phyloP scores from a whole-genome alignment of 1,284 basidiomycete genomes.

The Cystobasidium slooffiae region DNA sequence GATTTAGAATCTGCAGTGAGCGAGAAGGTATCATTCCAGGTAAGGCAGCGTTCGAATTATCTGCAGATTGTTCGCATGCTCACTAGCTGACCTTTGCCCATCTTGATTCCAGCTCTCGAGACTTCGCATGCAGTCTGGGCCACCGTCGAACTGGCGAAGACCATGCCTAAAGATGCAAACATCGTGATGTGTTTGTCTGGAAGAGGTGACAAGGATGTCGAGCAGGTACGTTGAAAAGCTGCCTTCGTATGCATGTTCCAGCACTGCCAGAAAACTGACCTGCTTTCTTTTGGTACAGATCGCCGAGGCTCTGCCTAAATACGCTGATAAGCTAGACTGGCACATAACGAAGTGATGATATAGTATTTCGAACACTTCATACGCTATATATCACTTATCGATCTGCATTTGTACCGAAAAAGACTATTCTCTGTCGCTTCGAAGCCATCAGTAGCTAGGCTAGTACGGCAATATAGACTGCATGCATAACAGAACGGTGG shows the following conservation, averaged over 20 bases:
- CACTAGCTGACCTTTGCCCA: neutral
- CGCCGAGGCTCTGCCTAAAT: constrained; percentile 70
- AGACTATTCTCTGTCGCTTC: too few relatives aligned
- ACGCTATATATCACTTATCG: neutral
- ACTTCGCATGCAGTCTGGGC: constrained; percentile 96
- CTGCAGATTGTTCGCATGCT: too few relatives aligned
- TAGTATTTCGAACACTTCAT: neutral
- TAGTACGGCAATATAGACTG: too few relatives aligned
- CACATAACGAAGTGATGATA: constrained; percentile 32
- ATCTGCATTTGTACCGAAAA: neutral
- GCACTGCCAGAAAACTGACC: constrained; percentile 7
- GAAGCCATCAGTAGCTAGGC: too few relatives aligned
- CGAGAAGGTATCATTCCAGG: constrained; percentile 96
- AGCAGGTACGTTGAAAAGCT: constrained; percentile 45
- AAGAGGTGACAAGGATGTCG: constrained; percentile 92
- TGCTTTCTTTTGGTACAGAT: constrained; percentile 65
- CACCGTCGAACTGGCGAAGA: constrained; percentile 81
- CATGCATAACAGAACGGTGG: too few relatives aligned
- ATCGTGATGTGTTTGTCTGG: constrained; percentile 89
- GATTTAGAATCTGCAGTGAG: constrained; percentile 89
- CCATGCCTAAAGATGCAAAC: constrained; percentile 79
- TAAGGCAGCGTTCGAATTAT: constrained; percentile 55
- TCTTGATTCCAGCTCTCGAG: constrained; percentile 70
- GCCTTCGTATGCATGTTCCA: constrained; percentile 23
- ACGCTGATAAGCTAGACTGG: constrained; percentile 49